phyloP scores from a whole-genome alignment of 2,329 filamentous ascomycete species.

The Drechslerella stenobrocha region DNA sequence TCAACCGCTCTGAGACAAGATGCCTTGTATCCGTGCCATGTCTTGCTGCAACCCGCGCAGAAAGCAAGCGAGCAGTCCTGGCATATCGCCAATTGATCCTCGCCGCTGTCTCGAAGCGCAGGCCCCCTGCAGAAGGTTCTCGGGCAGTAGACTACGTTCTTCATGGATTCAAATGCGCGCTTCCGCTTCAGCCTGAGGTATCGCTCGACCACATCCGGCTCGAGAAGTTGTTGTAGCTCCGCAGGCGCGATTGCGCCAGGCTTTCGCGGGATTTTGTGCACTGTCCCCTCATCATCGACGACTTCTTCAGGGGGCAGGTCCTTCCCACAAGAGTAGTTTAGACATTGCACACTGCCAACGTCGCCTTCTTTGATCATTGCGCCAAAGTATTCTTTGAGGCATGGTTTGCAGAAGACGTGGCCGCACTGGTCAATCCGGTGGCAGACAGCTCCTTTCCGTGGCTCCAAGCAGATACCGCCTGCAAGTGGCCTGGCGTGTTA shows the following conservation, averaged over 20 bases:
- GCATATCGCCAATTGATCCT: slow-evolving; percentile 73
- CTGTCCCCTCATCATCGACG: slow-evolving; percentile 27
- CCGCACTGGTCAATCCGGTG: slow-evolving; percentile 80
- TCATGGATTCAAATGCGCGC: slow-evolving; percentile 86
- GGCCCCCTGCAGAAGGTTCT: slow-evolving; percentile 90
- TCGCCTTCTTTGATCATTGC: slow-evolving; percentile 84
- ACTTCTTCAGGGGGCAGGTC: slow-evolving; percentile 56
- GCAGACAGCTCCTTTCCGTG: slow-evolving; percentile 81
- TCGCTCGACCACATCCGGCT: slow-evolving; percentile 73
- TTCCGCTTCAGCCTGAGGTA: slow-evolving; percentile 92
- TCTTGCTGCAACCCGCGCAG: slow-evolving; percentile 70
- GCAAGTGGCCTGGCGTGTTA: background rate
- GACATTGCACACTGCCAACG: slow-evolving; percentile 75
- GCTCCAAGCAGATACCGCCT: slow-evolving; percentile 62
- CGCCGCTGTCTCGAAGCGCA: slow-evolving; percentile 59
- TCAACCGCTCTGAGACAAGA: slow-evolving; percentile 72
- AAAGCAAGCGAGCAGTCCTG: slow-evolving; percentile 89
- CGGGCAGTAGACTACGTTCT: slow-evolving; percentile 88
- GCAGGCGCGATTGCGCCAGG: slow-evolving; percentile 51
- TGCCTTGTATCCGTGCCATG: slow-evolving; percentile 89
- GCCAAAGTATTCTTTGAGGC: slow-evolving; percentile 86
- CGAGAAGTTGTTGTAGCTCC: slow-evolving; percentile 64
- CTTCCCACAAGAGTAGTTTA: slow-evolving; percentile 76
- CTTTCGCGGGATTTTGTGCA: slow-evolving; percentile 45
- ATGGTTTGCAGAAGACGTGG: slow-evolving; percentile 89